Evolutionary conservation across 2,329 filamentous ascomycete species (phyloP), one percentile per base, ranked within the genome.

Genomic region (Stemphylium beticola): DNA sequence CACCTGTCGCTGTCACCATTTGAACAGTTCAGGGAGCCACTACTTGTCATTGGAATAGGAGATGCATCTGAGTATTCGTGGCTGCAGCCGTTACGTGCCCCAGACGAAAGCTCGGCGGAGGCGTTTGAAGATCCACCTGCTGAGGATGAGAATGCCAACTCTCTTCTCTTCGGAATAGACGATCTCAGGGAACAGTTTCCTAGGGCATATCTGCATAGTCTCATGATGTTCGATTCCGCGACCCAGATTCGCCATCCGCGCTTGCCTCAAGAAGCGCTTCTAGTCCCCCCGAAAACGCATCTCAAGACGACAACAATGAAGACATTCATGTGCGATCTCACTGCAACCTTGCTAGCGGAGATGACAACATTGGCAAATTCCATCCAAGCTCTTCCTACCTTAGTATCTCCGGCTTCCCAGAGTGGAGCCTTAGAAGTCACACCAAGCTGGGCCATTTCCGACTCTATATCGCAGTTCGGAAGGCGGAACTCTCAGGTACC

Each of bases 1-100:
- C 91, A 96, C 71, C 81, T 91, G 38, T 84, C 91, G 17, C 79
- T 96, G 36, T 89, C 89, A 33, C 93, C 95, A 1, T 97, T 97
- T 79, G 95, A 99, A 74, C 81, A 93, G 38, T 96, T 91, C 74
- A 85, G 93, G 65, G 91, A 96, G 73, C 89, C 92, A 8, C 81
- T 97, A 49, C 85, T 90, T 46, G 82, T 98, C 22, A 84, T 99
- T 58, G 93, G 91, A 3, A 82, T 98, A 54, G 90, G 91, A 14
- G 93, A 98, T 76, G 92, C 90, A 42, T 77, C 79, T 36, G 91
- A 96, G 74, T 81, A 76, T 60, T 42, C 62, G 7, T 73, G 71
- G 69, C 65, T 74, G n/a, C 79, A 87, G 31, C 48, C 64, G 72
- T 66, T 78, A 77, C 50, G 73, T 71, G 68, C 48, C 33, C 45